These are phyloP conservation scores for Flaveria robusta DNA, from an alignment of 129 eudicot genomes.

Conservation along the genomic window DNA sequence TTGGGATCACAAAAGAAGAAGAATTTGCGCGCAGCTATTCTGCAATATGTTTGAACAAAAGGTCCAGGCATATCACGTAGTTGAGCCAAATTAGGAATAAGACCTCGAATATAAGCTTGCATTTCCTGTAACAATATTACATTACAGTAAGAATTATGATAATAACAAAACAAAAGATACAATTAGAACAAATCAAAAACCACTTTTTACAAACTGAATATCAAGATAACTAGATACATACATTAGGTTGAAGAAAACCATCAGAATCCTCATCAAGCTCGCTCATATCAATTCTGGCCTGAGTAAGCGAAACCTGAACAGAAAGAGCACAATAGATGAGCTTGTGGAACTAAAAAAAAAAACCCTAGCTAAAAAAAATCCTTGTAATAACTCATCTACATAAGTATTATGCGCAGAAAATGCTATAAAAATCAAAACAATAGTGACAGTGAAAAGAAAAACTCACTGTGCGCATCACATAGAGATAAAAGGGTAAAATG, in stretches of 20 bases:
- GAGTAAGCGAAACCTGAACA: slow-evolving; percentile 95
- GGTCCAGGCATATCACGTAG: slow-evolving; percentile 77
- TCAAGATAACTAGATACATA: slow-evolving; percentile 35
- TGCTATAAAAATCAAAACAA: background rate
- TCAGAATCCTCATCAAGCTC: slow-evolving; percentile 99
- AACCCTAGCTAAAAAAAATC: background rate
- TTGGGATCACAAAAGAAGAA: slow-evolving; percentile 98
- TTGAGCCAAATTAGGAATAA: slow-evolving; percentile 97
- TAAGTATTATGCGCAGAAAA: background rate
- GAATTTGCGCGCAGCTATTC: slow-evolving; percentile 93
- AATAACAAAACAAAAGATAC: background rate
- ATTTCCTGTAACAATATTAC: slow-evolving; percentile 60
- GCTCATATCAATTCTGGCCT: slow-evolving; percentile 99
- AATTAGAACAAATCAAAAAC: slow-evolving; percentile 10
- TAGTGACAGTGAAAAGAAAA: slow-evolving; percentile 9
- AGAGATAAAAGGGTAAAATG: slow-evolving; percentile 91
- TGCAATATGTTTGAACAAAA: slow-evolving; percentile 83
- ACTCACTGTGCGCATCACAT: slow-evolving; percentile 98
- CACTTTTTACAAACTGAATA: slow-evolving; percentile 15
- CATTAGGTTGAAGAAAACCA: slow-evolving; percentile 95
- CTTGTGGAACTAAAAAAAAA: slow-evolving; percentile 3
- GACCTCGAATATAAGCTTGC: slow-evolving; percentile 95
- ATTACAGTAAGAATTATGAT: slow-evolving; percentile 1
- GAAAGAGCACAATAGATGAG: background rate
- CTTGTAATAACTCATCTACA: background rate